Conservation (phyloP, 2,329 filamentous ascomycete species). For the Lizonia empirigonia region DNA sequence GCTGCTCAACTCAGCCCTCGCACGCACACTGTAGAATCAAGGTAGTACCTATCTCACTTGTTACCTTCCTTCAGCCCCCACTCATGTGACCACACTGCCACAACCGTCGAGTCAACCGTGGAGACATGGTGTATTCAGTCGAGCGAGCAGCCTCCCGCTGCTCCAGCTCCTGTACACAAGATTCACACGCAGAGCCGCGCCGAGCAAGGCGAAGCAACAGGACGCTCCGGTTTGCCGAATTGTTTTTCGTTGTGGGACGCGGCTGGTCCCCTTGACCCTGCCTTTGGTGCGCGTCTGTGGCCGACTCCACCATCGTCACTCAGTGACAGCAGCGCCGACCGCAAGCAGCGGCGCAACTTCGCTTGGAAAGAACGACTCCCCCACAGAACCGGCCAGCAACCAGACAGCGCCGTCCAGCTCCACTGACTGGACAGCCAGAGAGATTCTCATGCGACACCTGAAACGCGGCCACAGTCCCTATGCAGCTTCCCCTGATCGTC, state of each 20-base stretch:
- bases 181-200: constrained; percentile 1
- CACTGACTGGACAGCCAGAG: constrained; percentile 18
- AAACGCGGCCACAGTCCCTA: constrained; percentile 33
- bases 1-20: background rate
- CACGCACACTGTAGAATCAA: background rate
- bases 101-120: no score
- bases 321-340: constrained; percentile 2
- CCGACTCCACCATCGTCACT: constrained; percentile 8
- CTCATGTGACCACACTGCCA: constrained; percentile 10
- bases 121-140: background rate
- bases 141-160: constrained; percentile 14
- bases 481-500: constrained; percentile 41
- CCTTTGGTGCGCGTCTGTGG: background rate
- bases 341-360: constrained; percentile 11
- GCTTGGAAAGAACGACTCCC: constrained; percentile 11
- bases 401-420: constrained; percentile 17
- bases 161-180: constrained; percentile 9
- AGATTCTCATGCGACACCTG: constrained; percentile 37
- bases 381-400: constrained; percentile 23
- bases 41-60: background rate
- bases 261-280: constrained; percentile 14
- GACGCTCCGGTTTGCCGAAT: background rate
- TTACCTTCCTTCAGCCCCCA: background rate
- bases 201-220: constrained; percentile 2
- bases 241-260: constrained; percentile 8